Base-by-base conservation (phyloP, 441 rosid species). In the Sinapis alba region DNA sequence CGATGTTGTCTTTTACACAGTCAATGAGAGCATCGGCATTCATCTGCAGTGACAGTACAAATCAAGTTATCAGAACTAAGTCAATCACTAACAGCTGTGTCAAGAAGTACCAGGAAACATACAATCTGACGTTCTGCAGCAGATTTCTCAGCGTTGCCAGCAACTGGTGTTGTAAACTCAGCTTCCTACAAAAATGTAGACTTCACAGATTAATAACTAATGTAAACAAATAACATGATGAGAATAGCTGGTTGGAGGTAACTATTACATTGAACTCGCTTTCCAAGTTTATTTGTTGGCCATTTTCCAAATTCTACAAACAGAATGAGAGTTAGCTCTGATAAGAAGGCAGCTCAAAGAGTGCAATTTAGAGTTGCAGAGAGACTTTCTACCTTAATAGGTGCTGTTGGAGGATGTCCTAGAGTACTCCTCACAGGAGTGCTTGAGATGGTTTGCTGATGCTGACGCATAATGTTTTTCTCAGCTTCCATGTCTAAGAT, bases 401-500 rank as follows among this genome's bases (percentile, higher is more conserved):
- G 79, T 38, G 87, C 80, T 58, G 85, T 74, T 12, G 89, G 90
- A 21, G 89, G 90, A 71, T 81, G 87, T 21, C 88, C 96, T 43
- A 88, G 78, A 74, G 83, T 75, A 79, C 71, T 85, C 79, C 78
- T 88, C 67, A 65, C 81, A 78, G 95, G 87, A 28, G 94, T 82
- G 53, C 68, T 85, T 72, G 83, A 43, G 74, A 87, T 79, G 54
- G 88, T 68, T 75, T 92, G 96, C 83, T 86, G 96, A 80, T 92
- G 96, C 85, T 85, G 96, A 80, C 89, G 83, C 78, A 96, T 85
- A 80, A 92, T 64, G 67, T 90, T 91, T 79, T 89, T 90, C 78
- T 94, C 98, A 51, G 84, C 83, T 87, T 94, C 99, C 86, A 94
- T 82, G 82, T 92, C 97, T 59, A 87, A 82, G 73, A 90, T 81